These are phyloP conservation scores for Vigna radiata DNA, from an alignment of 306 rosid genomes.

Conservation along the genomic window DNA sequence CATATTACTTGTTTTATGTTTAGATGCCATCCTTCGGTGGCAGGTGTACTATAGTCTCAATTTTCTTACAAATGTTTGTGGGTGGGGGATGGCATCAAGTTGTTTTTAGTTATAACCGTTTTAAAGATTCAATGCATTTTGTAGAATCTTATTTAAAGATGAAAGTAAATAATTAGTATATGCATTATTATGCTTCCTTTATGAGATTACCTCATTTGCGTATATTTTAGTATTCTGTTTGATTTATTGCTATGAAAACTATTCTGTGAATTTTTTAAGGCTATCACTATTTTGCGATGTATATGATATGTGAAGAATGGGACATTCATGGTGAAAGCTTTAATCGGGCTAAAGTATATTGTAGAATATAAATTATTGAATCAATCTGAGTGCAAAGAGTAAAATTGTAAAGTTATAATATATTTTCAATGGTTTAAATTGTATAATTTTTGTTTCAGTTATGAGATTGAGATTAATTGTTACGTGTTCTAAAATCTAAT, in stretches of 20 bases:
- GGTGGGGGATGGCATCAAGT: constrained; percentile 50
- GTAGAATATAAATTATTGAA: neutral
- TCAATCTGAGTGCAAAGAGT: neutral
- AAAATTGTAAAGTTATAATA: too few relatives aligned
- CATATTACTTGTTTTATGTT: constrained; percentile 49
- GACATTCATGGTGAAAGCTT: neutral
- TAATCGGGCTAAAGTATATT: neutral
- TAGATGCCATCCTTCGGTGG: constrained; percentile 55
- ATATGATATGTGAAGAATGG: neutral
- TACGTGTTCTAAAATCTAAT: too few relatives aligned
- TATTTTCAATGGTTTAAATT: too few relatives aligned
- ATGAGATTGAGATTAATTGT: too few relatives aligned
- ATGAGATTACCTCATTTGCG: neutral
- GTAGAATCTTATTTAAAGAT: constrained; percentile 57
- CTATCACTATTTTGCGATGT: neutral
- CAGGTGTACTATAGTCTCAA: constrained; percentile 62
- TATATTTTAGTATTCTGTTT: neutral
- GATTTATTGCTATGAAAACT: neutral
- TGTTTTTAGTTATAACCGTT: constrained; percentile 24
- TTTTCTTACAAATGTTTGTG: constrained; percentile 52
- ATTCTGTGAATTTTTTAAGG: neutral
- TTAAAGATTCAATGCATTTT: constrained; percentile 48
- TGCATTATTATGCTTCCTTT: neutral
- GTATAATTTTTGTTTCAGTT: too few relatives aligned
- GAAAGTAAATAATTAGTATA: constrained; percentile 53